Evolutionary conservation across 2,329 filamentous ascomycete species (phyloP).

Genomic region (Diplodia scrobiculata): DNA sequence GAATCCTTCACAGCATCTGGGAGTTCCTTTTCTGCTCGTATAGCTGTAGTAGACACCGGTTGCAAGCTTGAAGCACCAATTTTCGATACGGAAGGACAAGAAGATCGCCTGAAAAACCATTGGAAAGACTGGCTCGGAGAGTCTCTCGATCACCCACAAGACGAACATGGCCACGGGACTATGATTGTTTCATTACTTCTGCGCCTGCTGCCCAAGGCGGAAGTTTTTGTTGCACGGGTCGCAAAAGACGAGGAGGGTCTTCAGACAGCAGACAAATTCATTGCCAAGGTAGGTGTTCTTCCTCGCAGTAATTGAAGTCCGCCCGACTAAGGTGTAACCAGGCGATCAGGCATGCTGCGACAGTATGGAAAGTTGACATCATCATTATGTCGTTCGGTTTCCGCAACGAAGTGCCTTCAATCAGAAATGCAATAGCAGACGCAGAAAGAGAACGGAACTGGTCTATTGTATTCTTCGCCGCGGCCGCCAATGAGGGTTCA

Average conservation of each 20-base stretch:
- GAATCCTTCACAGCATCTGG: rapidly evolving
- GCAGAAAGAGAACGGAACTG: neutral
- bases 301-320: neutral
- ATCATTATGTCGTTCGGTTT: neutral
- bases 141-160: neutral
- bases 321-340: neutral
- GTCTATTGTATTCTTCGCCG: too few species aligned
- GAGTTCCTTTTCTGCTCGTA: rapidly evolving
- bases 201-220: neutral
- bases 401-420: rapidly evolving
- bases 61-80: neutral
- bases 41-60: neutral
- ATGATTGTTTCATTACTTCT: neutral
- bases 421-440: neutral
- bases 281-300: neutral
- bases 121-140: neutral
- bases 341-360: neutral
- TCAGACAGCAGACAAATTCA: neutral
- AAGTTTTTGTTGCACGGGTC: neutral
- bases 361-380: neutral
- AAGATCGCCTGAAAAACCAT: neutral
- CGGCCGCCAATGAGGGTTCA: too few species aligned
- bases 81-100: neutral
- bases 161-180: neutral
- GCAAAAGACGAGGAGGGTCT: neutral